Base-by-base conservation (phyloP, 371 early-diverging fungal species). In the Mucor racemosus region DNA sequence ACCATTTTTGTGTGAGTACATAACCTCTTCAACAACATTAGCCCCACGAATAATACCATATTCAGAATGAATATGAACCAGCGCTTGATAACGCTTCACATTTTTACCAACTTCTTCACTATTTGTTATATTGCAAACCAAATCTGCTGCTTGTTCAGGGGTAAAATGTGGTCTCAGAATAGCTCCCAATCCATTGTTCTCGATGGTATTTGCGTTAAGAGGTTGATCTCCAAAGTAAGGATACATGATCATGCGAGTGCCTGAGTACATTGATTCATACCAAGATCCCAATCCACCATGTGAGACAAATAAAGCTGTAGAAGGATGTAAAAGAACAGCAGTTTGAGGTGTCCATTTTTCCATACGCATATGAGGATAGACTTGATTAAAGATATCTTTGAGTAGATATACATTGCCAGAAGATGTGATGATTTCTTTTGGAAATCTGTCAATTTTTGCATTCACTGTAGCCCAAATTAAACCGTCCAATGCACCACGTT, bases 211-310 rank as follows among this genome's bases (percentile, higher is more conserved):
- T 6, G 72, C 65, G 40, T 75, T 76, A 5, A 41, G 40, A 39
- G 65, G 62, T 48, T 80, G 80, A 60, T 82, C 83, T 3, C 77
- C 77, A 60, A 73, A 76, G 56, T 74, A 78, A 4, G 80, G 80
- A 33, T 66, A 64, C 19, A 73, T 62, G 6, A 77, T 50, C 40
- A 78, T 48, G 0, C 69, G 75, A 31, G 54, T 69, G 4, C 77
- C 75, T 38, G 69, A 65, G 44, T 67, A 76, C 9, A 77, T 48
- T 0, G 68, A 58, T 68, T 82, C 83, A 34, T 68, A 65, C 13
- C 72, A 14, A 11, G 76, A 76, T 19, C 69, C 73, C 4, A 71
- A 59, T 40, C 80, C 83, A 41, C 83, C 76, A 61, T 82, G 83
- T 0, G 77, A 68, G 1, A 82, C 33, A 57, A 82, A 82, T 7